Base-by-base conservation (phyloP, 2,329 filamentous ascomycete genomes). In the Epichloe sp. region DNA sequence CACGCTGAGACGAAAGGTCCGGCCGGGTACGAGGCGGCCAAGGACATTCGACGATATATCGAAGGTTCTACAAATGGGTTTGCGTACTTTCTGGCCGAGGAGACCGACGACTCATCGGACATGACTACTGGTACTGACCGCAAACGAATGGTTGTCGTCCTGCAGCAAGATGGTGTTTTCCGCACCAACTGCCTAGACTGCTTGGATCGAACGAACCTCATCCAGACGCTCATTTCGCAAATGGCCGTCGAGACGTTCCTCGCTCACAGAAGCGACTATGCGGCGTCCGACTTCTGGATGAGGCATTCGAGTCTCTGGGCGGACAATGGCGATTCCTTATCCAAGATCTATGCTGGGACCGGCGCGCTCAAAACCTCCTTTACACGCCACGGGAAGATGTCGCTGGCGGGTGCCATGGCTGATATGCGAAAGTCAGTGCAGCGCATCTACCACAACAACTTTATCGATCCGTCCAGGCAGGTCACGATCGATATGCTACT, bases 161-260 rank as follows among this genome's bases (percentile, higher is more conserved):
- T 96, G 48, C 88, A 95, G 63, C 93, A 98, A 67, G 88, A 95
- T 63, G 91, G 93, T n/a, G 80, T 95, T 5, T 97, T 97, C 66
- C 79, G 91, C 55, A 95, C 90, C 4, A 98, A 98, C 61, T 98
- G 93, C 64, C 74, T 98, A 26, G 93, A 98, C 65, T 98, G 93
- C 64, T 73, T 98, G 43, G 93, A 98, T 65, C 82, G 93, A 53
- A 98, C 93, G 7, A 98, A 98, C 63, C 74, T 97, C 31, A 88
- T 98, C 31, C 93, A 98, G 68, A 95, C 90, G 0, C 87, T 97
- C 57, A 86, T 98, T 59, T 96, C 90, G 52, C 86, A 89, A 60
- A 90, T 96, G 85, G 88, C 89, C 0, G 75, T 96, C 19, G 88
- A 95, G 63, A 75, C 83, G 0, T 97, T 97, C 59, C 71, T 98